Evolutionary conservation across 805 yeast species (phyloP), one percentile per base, ranked within the genome.

Genomic region (Myxozyma neotropica): DNA sequence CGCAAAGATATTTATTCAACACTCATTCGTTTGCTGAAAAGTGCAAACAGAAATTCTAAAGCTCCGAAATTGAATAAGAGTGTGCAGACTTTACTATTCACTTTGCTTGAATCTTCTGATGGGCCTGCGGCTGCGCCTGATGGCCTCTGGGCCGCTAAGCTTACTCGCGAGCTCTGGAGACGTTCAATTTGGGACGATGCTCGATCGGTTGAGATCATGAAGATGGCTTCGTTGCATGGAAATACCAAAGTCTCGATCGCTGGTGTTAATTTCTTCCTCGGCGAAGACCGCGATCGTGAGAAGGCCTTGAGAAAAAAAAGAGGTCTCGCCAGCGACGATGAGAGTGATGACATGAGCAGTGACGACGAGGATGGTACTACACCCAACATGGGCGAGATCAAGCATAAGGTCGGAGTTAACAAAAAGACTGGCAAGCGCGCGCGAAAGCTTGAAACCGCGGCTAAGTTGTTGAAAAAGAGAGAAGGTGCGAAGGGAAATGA

Each of bases 171-270:
- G 73, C 78, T 94, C 53, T 94, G 99, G 99, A 83, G 96, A 77
- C 82, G 98, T 72, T 96, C 96, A 70, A 88, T 94, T 59, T 94
- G 99, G 99, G 97, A 91, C 73, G 99, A 94, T 73, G 83, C 96
- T 0, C 80, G 97, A 69, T 87, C 98, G 0, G 96, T 94, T n/a
- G 99, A 94, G 74, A 84, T 94, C 70, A 92, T 94, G 98, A 87
- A 96, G 1, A 94, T 90, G 68, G 97, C 98, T 0, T 90, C 97
- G 1, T 75, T 89, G 62, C 97, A 91, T 70, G 86, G 87, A 15
- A 96, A 94, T 69, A 78, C 80, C 15, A 94, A 94, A 75, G 94
- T 94, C 49, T 87, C 96, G 5, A 78, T 87, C 55, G 88, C 97
- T 2, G 99, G 97, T 62, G 94, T 89, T 31, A 80, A 84, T 69